phyloP scores from a whole-genome alignment of 768 basidiomycete genomes.

The Phallus indusiatus region DNA sequence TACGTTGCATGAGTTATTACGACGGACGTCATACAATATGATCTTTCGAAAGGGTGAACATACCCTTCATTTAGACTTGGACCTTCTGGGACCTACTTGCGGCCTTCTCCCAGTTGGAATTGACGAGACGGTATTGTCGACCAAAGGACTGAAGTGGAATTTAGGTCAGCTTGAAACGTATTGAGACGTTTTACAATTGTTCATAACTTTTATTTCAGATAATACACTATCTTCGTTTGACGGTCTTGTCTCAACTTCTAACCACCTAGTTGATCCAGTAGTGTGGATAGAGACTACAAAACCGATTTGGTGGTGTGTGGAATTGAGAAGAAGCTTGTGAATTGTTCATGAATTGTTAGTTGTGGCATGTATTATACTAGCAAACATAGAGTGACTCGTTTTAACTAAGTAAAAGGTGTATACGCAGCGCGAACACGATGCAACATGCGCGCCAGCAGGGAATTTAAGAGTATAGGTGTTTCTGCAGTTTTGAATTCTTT shows the following conservation, averaged over 20 bases:
- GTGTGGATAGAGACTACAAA: conserved; percentile 71
- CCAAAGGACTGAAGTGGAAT: conserved; percentile 84
- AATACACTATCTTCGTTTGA: conserved; percentile 68
- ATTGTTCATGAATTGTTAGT: not conserved
- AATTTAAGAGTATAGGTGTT: too few relatives aligned
- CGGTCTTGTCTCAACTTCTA: conserved; percentile 85
- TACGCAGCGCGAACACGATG: too few relatives aligned
- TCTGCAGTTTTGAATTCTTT: too few relatives aligned
- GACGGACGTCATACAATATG: not conserved
- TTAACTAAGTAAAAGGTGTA: too few relatives aligned
- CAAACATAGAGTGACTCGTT: too few relatives aligned
- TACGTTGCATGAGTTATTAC: not conserved
- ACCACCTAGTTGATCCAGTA: conserved; percentile 69
- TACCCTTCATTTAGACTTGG: conserved; percentile 63
- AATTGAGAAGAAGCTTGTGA: conserved; percentile 28
- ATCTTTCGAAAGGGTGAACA: conserved; percentile 65
- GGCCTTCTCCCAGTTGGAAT: conserved; percentile 91
- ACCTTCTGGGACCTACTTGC: conserved; percentile 75
- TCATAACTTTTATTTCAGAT: conserved; percentile 29
- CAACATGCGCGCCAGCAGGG: too few relatives aligned
- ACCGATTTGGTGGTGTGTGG: conserved; percentile 88
- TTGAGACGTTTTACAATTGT: not conserved
- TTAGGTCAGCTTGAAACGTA: conserved; percentile 41
- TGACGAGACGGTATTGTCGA: conserved; percentile 66
- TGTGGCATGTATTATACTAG: not conserved